Conservation (phyloP, 495 filamentous ascomycete genomes). For the Aspergillus biplanus region DNA sequence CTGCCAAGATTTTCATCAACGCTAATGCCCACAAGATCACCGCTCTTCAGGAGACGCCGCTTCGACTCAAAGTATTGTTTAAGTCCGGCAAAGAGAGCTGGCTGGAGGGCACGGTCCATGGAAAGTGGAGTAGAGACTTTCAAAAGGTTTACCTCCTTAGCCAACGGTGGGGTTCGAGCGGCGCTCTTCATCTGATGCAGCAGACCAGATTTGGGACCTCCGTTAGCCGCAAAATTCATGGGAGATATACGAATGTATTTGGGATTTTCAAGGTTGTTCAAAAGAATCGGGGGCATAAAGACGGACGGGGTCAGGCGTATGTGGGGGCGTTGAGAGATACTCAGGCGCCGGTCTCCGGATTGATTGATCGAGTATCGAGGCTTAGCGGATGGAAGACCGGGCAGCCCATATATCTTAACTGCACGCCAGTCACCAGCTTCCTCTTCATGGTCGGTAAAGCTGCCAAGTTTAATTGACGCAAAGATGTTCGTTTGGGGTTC, state of each 20-base stretch:
- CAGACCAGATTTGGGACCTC: conserved; percentile 37
- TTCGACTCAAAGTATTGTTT: conserved; percentile 85
- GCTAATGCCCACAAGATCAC: conserved; percentile 84
- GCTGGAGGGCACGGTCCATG: conserved; percentile 81
- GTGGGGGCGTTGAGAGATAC: conserved; percentile 52
- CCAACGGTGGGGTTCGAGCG: conserved; percentile 72
- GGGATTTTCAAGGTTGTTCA: conserved; percentile 78
- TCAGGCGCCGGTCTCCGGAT: conserved; percentile 50
- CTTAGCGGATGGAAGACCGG: conserved; percentile 61
- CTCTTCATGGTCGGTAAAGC: conserved; percentile 50
- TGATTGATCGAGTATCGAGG: conserved; percentile 57
- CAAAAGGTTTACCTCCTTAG: conserved; percentile 87
- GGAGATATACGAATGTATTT: conserved; percentile 74
- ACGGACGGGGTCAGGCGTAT: conserved; percentile 57
- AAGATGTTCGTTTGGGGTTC: conserved; percentile 63
- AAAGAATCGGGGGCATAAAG: conserved; percentile 82
- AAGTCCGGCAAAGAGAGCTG: conserved; percentile 77
- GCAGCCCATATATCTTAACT: conserved; percentile 83
- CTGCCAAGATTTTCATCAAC: conserved; percentile 82
- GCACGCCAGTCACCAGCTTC: conserved; percentile 68
- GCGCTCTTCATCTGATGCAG: conserved; percentile 53
- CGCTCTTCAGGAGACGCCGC: conserved; percentile 75
- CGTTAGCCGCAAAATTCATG: conserved; percentile 52
- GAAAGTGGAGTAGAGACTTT: conserved; percentile 88
- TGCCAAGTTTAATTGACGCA: conserved; percentile 53